phyloP scores from a whole-genome alignment of 2,329 filamentous ascomycete genomes.

The Microascus cirrosus region DNA sequence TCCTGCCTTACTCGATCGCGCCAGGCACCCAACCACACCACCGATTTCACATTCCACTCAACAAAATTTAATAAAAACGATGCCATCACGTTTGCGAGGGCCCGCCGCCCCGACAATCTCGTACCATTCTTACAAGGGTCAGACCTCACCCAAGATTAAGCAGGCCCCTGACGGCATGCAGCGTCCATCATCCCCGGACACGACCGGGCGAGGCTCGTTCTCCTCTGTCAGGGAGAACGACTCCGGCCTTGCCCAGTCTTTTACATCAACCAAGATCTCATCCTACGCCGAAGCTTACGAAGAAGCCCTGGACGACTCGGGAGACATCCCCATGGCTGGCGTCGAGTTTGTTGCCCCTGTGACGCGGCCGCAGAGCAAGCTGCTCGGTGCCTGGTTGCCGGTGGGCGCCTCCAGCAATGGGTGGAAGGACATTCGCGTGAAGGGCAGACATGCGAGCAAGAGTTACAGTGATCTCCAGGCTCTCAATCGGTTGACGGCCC shows the following conservation, averaged over 20 bases:
- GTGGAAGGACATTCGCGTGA: slow-evolving; percentile 52
- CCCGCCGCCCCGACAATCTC: slow-evolving; percentile 2
- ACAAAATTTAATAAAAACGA: background rate
- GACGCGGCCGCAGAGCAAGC: slow-evolving; percentile 42
- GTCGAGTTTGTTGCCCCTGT: slow-evolving; percentile 38
- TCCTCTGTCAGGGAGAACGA: slow-evolving; percentile 52
- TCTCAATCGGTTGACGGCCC: slow-evolving; percentile 43
- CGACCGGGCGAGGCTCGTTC: slow-evolving; percentile 29
- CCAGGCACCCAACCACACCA: background rate
- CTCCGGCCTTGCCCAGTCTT: slow-evolving; percentile 47
- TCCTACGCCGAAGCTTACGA: slow-evolving; percentile 40
- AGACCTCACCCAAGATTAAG: background rate
- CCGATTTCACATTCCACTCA: background rate
- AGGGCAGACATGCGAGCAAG: slow-evolving; percentile 46
- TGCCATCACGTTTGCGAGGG: slow-evolving; percentile 5
- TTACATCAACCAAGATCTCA: slow-evolving; percentile 52
- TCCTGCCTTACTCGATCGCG: background rate
- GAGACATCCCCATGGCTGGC: slow-evolving; percentile 31
- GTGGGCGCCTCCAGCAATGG: slow-evolving; percentile 43
- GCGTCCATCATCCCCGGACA: slow-evolving; percentile 3
- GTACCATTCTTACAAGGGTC: background rate
- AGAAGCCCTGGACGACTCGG: slow-evolving; percentile 38
- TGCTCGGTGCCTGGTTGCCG: slow-evolving; percentile 49
- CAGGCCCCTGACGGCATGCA: slow-evolving; percentile 4
- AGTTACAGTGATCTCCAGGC: slow-evolving; percentile 50